Base-by-base conservation (phyloP, 1,139 yeast species). In the Taphrina wiesneri region DNA sequence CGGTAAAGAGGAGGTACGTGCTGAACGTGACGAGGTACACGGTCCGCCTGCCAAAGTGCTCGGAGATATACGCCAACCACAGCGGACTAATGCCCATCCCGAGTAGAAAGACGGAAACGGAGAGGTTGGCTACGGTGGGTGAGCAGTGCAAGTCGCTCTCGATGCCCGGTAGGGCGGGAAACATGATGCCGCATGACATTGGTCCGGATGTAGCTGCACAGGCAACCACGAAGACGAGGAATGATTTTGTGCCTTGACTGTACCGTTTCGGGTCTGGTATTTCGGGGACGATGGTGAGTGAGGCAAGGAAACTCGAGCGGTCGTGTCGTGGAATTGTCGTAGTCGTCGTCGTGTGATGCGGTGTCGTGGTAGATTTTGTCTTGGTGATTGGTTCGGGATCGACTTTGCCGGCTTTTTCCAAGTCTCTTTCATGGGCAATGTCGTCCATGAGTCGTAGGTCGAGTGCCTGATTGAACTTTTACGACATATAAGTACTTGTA, bases 1-100 rank as follows among this genome's bases (percentile, higher is more conserved):
- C 81, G 19, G 87, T 81, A 71, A 90, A 89, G 1, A 82, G 87
- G 34, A 84, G 78, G 72, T 87, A 86, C 57, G 88, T 73, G 0
- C 81, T 71, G 73, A 88, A 90, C 3, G 93, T 86, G 2, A 86
- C 72, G 26, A 90, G 76, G 75, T 90, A 90, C 25, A 90, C 86
- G 0, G 86, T 80, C 66, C 97, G 77, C 70, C 96, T 79, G 1
- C 97, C 97, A 71, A 71, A 69, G 39, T 70, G 77, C 74, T 90
- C 96, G 62, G 92, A 85, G 67, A 88, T 81, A 4, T 88, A 83
- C 5, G 93, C 86, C 96, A 96, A 90, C 96, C 96, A 90, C 56
- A 90, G 74, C 0, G 97, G 96, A 72, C 89, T 86, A 0, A 90
- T 79, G 15, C 96, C 97, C 46, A 53, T 17, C 13, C 28, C 49